Conservation (phyloP, 78 protist species). For the Dictyostelium purpureum region DNA sequence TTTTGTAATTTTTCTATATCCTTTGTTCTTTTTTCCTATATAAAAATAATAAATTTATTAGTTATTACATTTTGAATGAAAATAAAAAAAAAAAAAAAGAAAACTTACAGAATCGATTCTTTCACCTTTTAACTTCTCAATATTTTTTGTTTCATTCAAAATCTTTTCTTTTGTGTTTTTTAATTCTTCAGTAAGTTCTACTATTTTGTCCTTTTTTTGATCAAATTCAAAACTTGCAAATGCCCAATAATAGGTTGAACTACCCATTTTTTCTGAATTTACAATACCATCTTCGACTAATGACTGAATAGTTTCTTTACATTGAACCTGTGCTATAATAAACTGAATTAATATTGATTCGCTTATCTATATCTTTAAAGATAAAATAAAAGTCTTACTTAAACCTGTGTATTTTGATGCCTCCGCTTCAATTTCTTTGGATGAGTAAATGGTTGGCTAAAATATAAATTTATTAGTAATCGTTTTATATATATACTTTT, state of each 20-base stretch:
- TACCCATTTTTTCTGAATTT: slow-evolving; percentile 55
- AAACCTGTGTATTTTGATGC: slow-evolving; percentile 7
- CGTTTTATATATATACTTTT: neutral
- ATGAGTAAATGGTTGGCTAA: slow-evolving; percentile 25
- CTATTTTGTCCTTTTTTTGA: neutral
- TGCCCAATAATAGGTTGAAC: slow-evolving; percentile 49
- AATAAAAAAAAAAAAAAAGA: neutral
- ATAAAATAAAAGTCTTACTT: slow-evolving; percentile 11
- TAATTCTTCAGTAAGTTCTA: neutral
- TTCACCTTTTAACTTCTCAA: neutral
- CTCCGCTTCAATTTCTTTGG: slow-evolving; percentile 33
- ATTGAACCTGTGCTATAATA: neutral
- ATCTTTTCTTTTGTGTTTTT: slow-evolving; percentile 15
- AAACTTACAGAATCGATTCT: slow-evolving; percentile 33
- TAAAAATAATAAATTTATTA: neutral
- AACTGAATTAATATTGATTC: neutral
- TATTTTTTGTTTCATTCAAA: neutral
- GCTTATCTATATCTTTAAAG: neutral
- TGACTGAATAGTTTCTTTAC: slow-evolving; percentile 29
- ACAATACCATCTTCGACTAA: slow-evolving; percentile 54
- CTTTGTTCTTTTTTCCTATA: slow-evolving; percentile 41
- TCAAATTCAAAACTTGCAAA: slow-evolving; percentile 45
- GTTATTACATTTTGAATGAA: too few species aligned
- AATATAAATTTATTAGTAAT: neutral
- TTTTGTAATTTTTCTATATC: slow-evolving; percentile 15